Evolutionary conservation across 768 basidiomycete genomes (phyloP), one percentile per base, ranked within the genome.

Genomic region (Suillus fuscotomentosus): DNA sequence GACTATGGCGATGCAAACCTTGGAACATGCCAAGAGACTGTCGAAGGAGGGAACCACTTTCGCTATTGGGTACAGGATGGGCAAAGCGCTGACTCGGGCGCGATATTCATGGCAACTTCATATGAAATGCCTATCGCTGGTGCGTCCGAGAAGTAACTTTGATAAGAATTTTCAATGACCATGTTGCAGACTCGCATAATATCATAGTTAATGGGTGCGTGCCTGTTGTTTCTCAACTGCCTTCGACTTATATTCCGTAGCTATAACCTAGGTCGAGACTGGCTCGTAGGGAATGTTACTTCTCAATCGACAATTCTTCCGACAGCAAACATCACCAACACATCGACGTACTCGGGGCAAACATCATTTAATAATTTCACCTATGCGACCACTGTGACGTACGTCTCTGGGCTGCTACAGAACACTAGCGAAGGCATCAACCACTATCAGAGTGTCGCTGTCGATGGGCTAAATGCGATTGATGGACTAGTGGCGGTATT

Each of bases 41-140:
- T 96, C 48, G 72, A 91, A 68, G 95, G 95, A 2, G 95, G 95
- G 7, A 84, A 91, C 71, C 95, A 97, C 72, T 86, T 95, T 72
- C 85, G 95, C 47, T 96, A 95, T 74, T 96, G 94, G 94, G 75
- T 82, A 6, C 95, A 96, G 77, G 83, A 92, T 64, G 94, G 93
- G 0, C 66, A 77, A 14, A 36, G 74, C 3, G 88, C 80, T 7
- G 81, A 92, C 69, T 90, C 90, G 63, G 84, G 89, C 41, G 91
- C 91, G 3, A 80, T 90, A 50, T 93, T 93, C 70, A 80, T 94
- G 80, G 92, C 88, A 1, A 76, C 81, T 10, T 92, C 91, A 1
- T 91, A 89, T 70, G 93, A 95, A 75, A 70, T 82, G 72, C 87
- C 91, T 17, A 80, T 89, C 24, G 76, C 83, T 17, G 62, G 90